Evolutionary conservation across 495 filamentous ascomycete genomes (phyloP), one percentile per base, ranked within the genome.

Genomic region (Aspergillus baeticus): DNA sequence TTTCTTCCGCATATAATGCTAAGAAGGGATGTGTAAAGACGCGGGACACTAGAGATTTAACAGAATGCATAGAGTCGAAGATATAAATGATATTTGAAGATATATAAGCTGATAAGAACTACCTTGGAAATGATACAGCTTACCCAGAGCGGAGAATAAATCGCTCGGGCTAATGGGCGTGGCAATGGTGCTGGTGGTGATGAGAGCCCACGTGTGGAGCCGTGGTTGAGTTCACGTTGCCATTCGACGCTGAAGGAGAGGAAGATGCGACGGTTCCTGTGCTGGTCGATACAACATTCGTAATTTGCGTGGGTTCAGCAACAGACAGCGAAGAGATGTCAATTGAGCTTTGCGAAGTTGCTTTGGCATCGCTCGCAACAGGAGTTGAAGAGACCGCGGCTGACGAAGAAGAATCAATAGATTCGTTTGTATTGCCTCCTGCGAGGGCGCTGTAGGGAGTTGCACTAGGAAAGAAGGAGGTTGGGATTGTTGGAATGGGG

Each of bases 401-500:
- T 10, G 37, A 53, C n/a, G 51, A 33, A 26, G 17, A n/a, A 21
- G 34, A 39, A 26, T 11, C 21, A 18, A 22, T 5, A 11, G 37
- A 3, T 5, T 11, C 23, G 18, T 5, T 36, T 11, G 31, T 15
- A 29, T 31, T 35, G 17, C 21, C 53, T 23, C 54, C 54, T 5
- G 36, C 54, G 41, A 72, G 44, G 11, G 66, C 53, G 23, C 67
- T 70, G 42, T 62, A 63, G 7, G 77, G 73, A 15, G 69, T 74
- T 2, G 65, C 66, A 37, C 79, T 79, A 8, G 81, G 82, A 51
- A 72, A 84, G 69, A 80, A 84, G 11, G 67, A 78, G 4, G 78
- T 76, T 2, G 80, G 80, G 14, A 85, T 77, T 18, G 78, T 66
- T 1, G 81, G 82, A 56, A 84, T 81, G n/a, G 79, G 75, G 52